A percentile compares a stretch with the other conserved stretches of the same genome.
Conservation (phyloP, 495 filamentous ascomycete genomes). For the Opeltia flavorubescens region DNA sequence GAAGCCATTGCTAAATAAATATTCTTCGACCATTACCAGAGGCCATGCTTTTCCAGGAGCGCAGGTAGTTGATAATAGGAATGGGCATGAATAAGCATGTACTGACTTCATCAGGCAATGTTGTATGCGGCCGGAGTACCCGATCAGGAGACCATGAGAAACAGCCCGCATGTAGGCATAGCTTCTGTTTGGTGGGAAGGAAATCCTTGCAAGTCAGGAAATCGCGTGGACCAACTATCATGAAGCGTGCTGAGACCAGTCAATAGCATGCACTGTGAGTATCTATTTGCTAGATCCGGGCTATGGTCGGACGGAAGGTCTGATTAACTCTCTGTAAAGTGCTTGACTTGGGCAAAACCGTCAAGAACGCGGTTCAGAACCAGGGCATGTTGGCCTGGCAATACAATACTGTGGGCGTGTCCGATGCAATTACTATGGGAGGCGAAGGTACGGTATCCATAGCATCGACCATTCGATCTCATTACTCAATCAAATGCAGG, state of each 20-base stretch:
- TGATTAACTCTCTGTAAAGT: conserved; percentile 33
- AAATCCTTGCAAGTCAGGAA: conserved; percentile 66
- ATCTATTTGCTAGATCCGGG: background rate
- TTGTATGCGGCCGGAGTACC: conserved; percentile 88
- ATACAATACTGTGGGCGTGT: conserved; percentile 91
- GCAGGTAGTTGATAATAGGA: conserved; percentile 41
- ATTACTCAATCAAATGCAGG: conserved; percentile 34
- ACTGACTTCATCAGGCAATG: conserved; percentile 54
- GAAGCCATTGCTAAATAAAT: conserved; percentile 51
- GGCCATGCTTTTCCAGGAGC: conserved; percentile 91
- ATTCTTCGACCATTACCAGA: conserved; percentile 56
- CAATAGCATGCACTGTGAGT: conserved; percentile 25
- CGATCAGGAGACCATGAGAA: conserved; percentile 73
- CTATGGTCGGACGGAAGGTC: background rate
- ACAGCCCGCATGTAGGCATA: conserved; percentile 74
- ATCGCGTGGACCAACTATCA: background rate
- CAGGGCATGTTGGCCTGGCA: conserved; percentile 84
- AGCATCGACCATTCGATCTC: background rate
- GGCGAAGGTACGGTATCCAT: conserved; percentile 53
- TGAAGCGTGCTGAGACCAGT: conserved; percentile 6
- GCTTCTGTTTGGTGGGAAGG: conserved; percentile 98
- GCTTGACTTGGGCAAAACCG: conserved; percentile 76
- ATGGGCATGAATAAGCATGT: background rate
- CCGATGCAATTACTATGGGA: conserved; percentile 93
- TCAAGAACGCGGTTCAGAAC: conserved; percentile 69